Evolutionary conservation across 1,139 yeast species (phyloP).

Genomic region (Candida labiduridarum): DNA sequence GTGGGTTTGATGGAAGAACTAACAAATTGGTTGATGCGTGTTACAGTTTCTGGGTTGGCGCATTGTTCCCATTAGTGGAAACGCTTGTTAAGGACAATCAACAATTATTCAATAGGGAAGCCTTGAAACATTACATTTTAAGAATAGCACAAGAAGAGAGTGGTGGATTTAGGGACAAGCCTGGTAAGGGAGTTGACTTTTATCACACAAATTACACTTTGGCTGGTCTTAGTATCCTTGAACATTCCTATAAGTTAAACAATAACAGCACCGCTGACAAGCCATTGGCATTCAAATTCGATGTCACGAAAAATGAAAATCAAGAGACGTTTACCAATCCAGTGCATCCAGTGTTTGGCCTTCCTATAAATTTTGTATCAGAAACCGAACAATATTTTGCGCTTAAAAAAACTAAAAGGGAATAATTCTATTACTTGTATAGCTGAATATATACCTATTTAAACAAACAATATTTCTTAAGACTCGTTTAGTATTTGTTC

Average conservation of each 20-base stretch:
- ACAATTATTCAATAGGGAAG: slow-evolving; percentile 52
- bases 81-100: slow-evolving; percentile 27
- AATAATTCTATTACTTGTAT: background rate
- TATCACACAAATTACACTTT: slow-evolving; percentile 90
- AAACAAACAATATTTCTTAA: background rate
- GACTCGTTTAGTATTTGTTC: background rate
- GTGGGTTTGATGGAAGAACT: slow-evolving; percentile 87
- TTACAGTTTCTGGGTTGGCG: slow-evolving; percentile 96
- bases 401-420: background rate
- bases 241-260: slow-evolving; percentile 45
- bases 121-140: slow-evolving; percentile 65
- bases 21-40: slow-evolving; percentile 96
- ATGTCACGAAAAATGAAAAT: slow-evolving; percentile 18
- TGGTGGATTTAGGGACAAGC: slow-evolving; percentile 90
- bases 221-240: slow-evolving; percentile 74
- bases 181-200: slow-evolving; percentile 77
- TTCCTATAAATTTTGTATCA: slow-evolving; percentile 37
- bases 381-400: slow-evolving; percentile 8
- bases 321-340: slow-evolving; percentile 28
- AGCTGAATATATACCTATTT: background rate
- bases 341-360: slow-evolving; percentile 67
- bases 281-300: slow-evolving; percentile 32
- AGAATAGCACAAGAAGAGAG: slow-evolving; percentile 66
- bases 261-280: slow-evolving; percentile 21
- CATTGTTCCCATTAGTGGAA: slow-evolving; percentile 66